These are phyloP conservation scores for Pleurotus tuoliensis DNA, from an alignment of 768 basidiomycete genomes.

Conservation along the genomic window DNA sequence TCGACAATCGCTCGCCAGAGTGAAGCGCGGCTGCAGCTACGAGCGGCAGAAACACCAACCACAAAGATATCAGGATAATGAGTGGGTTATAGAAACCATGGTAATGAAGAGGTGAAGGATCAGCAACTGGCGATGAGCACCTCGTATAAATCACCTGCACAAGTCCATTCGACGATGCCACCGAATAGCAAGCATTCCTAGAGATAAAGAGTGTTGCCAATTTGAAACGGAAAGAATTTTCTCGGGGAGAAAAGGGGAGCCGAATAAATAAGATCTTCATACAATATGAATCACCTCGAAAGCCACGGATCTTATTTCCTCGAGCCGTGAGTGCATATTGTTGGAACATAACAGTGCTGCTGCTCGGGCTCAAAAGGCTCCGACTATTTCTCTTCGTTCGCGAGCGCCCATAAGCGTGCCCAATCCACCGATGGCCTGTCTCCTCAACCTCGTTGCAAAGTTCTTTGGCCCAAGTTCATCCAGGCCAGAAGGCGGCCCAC, in stretches of 20 bases:
- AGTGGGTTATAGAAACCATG: neutral
- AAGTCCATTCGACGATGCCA: neutral
- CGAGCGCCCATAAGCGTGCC: constrained; percentile 78
- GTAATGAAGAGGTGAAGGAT: constrained; percentile 8
- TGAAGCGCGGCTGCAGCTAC: constrained; percentile 1
- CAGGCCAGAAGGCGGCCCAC: constrained; percentile 81
- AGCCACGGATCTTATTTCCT: neutral
- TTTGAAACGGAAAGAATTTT: constrained; percentile 8
- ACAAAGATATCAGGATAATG: neutral
- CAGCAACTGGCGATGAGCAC: constrained; percentile 8
- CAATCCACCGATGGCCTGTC: constrained; percentile 79
- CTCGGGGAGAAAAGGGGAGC: constrained; percentile 7
- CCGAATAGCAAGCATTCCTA: neutral
- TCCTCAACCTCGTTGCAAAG: constrained; percentile 81
- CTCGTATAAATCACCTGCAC: neutral
- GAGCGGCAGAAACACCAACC: neutral
- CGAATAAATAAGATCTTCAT: neutral
- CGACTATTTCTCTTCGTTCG: constrained; percentile 73
- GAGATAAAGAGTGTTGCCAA: constrained; percentile 17
- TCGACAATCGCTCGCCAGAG: neutral
- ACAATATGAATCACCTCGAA: neutral
- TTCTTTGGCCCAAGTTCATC: constrained; percentile 88
- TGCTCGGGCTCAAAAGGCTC: constrained; percentile 49
- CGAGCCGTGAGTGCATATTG: constrained; percentile 12
- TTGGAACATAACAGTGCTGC: neutral